phyloP scores from a whole-genome alignment of 306 rosid genomes.

The Vigna hirtella region DNA sequence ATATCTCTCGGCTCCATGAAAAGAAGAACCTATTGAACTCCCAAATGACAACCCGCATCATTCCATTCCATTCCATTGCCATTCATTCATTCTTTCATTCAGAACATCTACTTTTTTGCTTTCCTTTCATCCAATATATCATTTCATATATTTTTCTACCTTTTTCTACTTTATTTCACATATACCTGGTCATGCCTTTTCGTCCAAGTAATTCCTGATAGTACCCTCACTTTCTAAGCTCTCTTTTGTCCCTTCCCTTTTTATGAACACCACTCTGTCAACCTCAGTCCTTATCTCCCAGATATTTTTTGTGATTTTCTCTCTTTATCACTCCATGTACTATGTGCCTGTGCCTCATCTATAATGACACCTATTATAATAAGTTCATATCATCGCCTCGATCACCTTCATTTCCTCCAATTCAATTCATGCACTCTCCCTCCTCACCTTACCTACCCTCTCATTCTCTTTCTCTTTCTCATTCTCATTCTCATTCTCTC shows the following conservation, averaged over 20 bases:
- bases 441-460: constrained; percentile 18
- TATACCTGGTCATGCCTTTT: constrained; percentile 55
- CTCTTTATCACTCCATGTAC: constrained; percentile 62
- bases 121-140: constrained; percentile 50
- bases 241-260: constrained; percentile 96
- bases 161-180: constrained; percentile 22
- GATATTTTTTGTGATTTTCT: constrained; percentile 74
- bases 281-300: constrained; percentile 91
- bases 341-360: constrained; percentile 46
- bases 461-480: neutral
- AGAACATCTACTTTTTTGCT: constrained; percentile 44
- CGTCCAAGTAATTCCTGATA: constrained; percentile 57
- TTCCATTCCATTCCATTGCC: constrained; percentile 55
- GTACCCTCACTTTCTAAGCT: constrained; percentile 73
- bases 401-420: constrained; percentile 34
- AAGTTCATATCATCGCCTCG: constrained; percentile 16
- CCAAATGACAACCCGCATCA: constrained; percentile 54
- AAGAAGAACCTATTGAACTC: constrained; percentile 59
- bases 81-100: constrained; percentile 78
- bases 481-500: neutral
- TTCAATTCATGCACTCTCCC: constrained; percentile 48
- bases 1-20: constrained; percentile 47
- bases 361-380: constrained; percentile 4
- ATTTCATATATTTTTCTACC: constrained; percentile 33
- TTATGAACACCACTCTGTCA: constrained; percentile 76